Evolutionary conservation across 208 protist species (phyloP).

Genomic region (Leishmania braziliensis): DNA sequence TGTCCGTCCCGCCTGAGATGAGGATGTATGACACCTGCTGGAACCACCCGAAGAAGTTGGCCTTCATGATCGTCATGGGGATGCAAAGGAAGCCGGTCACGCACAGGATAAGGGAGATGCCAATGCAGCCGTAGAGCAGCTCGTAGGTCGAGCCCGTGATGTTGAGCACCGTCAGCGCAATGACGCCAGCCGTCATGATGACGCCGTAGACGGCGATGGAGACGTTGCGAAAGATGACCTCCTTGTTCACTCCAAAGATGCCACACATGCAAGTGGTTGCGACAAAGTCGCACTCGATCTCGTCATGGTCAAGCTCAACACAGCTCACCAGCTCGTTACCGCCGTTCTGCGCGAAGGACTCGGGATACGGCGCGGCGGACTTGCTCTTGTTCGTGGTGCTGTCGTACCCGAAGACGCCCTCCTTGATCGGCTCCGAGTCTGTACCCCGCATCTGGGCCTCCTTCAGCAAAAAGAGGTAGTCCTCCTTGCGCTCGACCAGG

Average conservation of each 20-base stretch:
- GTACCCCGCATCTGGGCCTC: conserved; percentile 18
- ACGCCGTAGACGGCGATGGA: conserved; percentile 34
- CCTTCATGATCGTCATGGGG: conserved; percentile 46
- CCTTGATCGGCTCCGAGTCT: conserved; percentile 8
- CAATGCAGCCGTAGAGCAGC: conserved; percentile 34
- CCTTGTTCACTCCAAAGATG: conserved; percentile 38
- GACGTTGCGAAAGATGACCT: conserved; percentile 35
- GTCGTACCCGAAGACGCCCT: background rate
- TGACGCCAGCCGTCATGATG: conserved; percentile 39
- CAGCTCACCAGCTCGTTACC: background rate
- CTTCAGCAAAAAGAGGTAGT: conserved; percentile 34
- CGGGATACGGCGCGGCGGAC: conserved; percentile 8
- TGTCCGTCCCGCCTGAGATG: conserved; percentile 48
- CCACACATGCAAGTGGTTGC: conserved; percentile 14
- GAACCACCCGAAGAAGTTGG: conserved; percentile 51
- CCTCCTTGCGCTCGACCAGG: conserved; percentile 43
- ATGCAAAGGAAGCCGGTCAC: conserved; percentile 47
- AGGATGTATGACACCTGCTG: conserved; percentile 41
- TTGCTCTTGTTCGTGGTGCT: background rate
- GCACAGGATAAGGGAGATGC: conserved; percentile 39
- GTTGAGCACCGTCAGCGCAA: conserved; percentile 40
- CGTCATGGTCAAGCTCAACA: background rate
- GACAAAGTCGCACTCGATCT: background rate
- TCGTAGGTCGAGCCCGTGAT: conserved; percentile 37
- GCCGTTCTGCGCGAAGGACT: background rate